Percentiles rank a stretch among this genome's conserved stretches.
These are phyloP conservation scores for Paramecium caudatum DNA, from an alignment of 73 alveolate species.

Conservation along the genomic window DNA sequence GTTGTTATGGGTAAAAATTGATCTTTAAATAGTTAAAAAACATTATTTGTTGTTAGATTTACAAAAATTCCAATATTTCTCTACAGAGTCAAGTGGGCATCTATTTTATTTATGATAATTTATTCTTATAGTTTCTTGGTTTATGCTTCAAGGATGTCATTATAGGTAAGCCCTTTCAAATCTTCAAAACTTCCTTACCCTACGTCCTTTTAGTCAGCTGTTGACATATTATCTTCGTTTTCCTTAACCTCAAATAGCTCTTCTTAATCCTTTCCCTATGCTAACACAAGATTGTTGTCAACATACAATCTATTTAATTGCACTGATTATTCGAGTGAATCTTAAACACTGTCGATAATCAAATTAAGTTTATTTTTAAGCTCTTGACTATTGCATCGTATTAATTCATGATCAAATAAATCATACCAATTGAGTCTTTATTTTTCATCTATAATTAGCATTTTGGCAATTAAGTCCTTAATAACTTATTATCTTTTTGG, in stretches of 20 bases:
- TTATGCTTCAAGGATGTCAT: constrained; percentile 64
- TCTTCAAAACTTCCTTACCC: background rate
- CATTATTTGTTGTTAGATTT: constrained; percentile 63
- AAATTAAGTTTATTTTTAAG: constrained; percentile 15
- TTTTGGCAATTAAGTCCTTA: constrained; percentile 67
- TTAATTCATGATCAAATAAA: constrained; percentile 66
- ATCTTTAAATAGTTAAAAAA: constrained; percentile 57
- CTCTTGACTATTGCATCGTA: constrained; percentile 54
- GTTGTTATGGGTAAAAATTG: constrained; percentile 5
- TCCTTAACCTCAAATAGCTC: constrained; percentile 19
- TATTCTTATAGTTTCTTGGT: constrained; percentile 34
- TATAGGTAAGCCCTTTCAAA: constrained; percentile 64
- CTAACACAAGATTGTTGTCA: constrained; percentile 56
- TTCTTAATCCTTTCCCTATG: constrained; percentile 67
- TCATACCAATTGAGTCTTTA: constrained; percentile 74
- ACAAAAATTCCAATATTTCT: constrained; percentile 76
- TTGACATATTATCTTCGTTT: background rate
- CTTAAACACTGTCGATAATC: constrained; percentile 56
- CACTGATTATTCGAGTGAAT: constrained; percentile 65
- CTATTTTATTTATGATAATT: constrained; percentile 64
- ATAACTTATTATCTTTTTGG: constrained; percentile 69
- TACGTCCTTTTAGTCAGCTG: background rate
- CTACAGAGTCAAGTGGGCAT: constrained; percentile 38
- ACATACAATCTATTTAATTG: constrained; percentile 52
- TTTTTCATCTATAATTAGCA: constrained; percentile 65